A percentile compares a stretch with the other conserved stretches of the same genome.
Conservation (phyloP, 768 basidiomycete genomes). For the Mycena venus region DNA sequence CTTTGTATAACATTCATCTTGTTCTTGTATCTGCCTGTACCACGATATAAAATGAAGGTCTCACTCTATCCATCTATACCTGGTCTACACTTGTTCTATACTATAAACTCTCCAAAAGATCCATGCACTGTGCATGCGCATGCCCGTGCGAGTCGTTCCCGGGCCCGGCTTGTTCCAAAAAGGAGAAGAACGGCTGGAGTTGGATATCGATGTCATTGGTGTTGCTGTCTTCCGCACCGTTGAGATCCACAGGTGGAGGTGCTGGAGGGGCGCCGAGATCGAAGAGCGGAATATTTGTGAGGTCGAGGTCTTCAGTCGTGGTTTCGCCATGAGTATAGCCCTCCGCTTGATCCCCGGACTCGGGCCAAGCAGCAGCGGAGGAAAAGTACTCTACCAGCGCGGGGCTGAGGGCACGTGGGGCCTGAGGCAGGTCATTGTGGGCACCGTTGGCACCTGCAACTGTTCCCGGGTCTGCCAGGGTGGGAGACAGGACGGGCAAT, state of each 20-base stretch:
- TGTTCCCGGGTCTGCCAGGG: not conserved
- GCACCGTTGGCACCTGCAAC: not conserved
- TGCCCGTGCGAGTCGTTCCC: too few species aligned
- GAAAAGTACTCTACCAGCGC: slow-evolving; percentile 8
- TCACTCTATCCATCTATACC: too few species aligned
- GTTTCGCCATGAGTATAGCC: not conserved
- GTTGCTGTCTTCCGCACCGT: not conserved
- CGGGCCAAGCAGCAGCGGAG: not conserved
- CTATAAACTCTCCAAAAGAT: not conserved
- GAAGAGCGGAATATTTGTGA: not conserved
- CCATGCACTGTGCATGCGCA: not conserved
- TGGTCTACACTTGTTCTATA: too few species aligned
- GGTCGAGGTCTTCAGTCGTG: too few species aligned
- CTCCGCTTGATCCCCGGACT: not conserved
- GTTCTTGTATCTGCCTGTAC: too few species aligned
- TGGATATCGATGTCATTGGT: too few species aligned
- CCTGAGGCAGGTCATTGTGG: too few species aligned
- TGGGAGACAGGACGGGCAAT: not conserved
- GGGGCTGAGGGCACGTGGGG: not conserved
- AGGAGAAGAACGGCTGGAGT: not conserved
- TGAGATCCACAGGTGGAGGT: not conserved
- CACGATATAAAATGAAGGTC: too few species aligned
- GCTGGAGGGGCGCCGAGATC: not conserved
- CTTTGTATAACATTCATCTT: too few species aligned
- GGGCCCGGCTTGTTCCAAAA: too few species aligned